Evolutionary conservation across 495 filamentous ascomycete species (phyloP).

Genomic region (Hypoxylon fuscum): DNA sequence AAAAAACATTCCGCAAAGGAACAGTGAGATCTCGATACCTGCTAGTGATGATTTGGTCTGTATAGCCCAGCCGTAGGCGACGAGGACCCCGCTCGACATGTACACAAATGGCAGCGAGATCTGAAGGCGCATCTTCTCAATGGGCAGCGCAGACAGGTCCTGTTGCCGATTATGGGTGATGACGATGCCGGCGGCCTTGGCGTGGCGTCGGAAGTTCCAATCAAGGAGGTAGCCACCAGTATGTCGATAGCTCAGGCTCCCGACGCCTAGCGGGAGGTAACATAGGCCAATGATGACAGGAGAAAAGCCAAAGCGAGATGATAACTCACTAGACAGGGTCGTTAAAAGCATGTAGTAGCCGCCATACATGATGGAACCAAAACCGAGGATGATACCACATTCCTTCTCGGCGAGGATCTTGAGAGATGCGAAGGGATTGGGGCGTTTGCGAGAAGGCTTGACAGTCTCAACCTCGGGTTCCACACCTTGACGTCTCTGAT

Average conservation of each 20-base stretch:
- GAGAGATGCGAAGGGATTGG: slow-evolving; percentile 35
- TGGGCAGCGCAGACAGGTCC: slow-evolving; percentile 49
- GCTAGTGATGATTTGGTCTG: slow-evolving; percentile 47
- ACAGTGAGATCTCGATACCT: slow-evolving; percentile 45
- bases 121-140: slow-evolving; percentile 53
- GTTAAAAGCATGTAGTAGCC: slow-evolving; percentile 48
- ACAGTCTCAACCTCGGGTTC: slow-evolving; percentile 3
- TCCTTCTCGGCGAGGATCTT: slow-evolving; percentile 55
- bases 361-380: slow-evolving; percentile 42
- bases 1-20: slow-evolving; percentile 49
- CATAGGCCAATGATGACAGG: slow-evolving; percentile 56
- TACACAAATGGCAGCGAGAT: slow-evolving; percentile 51
- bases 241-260: slow-evolving; percentile 47
- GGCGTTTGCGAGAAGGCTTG: slow-evolving; percentile 19
- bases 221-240: slow-evolving; percentile 53
- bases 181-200: slow-evolving; percentile 39
- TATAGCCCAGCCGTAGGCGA: slow-evolving; percentile 62
- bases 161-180: slow-evolving; percentile 54
- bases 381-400: slow-evolving; percentile 54
- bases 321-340: slow-evolving; percentile 47
- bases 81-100: slow-evolving; percentile 46
- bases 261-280: slow-evolving; percentile 58
- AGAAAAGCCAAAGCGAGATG: slow-evolving; percentile 50
- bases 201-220: slow-evolving; percentile 53
- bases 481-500: slow-evolving; percentile 4